These are phyloP conservation scores for Penicillium taxi DNA, from an alignment of 495 filamentous ascomycete species.

Conservation along the genomic window DNA sequence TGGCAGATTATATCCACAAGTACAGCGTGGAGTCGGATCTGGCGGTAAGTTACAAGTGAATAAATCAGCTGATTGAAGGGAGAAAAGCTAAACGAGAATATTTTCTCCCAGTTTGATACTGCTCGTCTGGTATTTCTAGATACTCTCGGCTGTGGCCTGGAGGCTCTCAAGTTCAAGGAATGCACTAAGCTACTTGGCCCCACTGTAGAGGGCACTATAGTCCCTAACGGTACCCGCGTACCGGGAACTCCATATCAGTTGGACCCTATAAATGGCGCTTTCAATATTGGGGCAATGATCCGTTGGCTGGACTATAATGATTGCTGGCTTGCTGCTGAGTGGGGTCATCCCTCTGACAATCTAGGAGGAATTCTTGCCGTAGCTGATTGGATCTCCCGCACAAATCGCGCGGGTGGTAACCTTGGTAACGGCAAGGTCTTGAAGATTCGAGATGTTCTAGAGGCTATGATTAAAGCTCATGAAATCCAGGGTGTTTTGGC, in stretches of 20 bases:
- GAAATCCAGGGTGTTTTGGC: slow-evolving; percentile 98
- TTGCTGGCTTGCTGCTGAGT: slow-evolving; percentile 98
- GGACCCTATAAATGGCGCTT: slow-evolving; percentile 90
- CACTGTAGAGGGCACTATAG: slow-evolving; percentile 79
- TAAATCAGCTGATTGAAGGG: no score
- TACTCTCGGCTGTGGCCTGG: slow-evolving; percentile 91
- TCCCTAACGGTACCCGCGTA: slow-evolving; percentile 88
- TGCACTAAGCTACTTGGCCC: slow-evolving; percentile 94
- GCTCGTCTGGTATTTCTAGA: slow-evolving; percentile 85
- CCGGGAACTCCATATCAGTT: slow-evolving; percentile 90
- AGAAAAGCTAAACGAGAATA: no score
- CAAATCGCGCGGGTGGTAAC: slow-evolving; percentile 85
- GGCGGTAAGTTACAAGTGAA: slow-evolving; percentile 54
- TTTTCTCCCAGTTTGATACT: slow-evolving; percentile 95
- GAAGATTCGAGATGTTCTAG: slow-evolving; percentile 81
- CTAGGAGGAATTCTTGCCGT: slow-evolving; percentile 91
- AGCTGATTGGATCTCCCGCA: slow-evolving; percentile 94
- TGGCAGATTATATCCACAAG: slow-evolving; percentile 88
- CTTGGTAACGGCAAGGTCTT: slow-evolving; percentile 78
- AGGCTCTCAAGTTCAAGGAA: slow-evolving; percentile 91
- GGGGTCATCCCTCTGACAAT: slow-evolving; percentile 97
- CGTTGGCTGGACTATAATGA: slow-evolving; percentile 99
- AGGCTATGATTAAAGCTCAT: slow-evolving; percentile 99
- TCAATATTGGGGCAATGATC: slow-evolving; percentile 98
- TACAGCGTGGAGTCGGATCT: slow-evolving; percentile 85